Percentiles rank a stretch among this genome's conserved stretches.
Evolutionary conservation across 176 grass and related monocot species (phyloP).

Genomic region (Tillandsia fasciculata): DNA sequence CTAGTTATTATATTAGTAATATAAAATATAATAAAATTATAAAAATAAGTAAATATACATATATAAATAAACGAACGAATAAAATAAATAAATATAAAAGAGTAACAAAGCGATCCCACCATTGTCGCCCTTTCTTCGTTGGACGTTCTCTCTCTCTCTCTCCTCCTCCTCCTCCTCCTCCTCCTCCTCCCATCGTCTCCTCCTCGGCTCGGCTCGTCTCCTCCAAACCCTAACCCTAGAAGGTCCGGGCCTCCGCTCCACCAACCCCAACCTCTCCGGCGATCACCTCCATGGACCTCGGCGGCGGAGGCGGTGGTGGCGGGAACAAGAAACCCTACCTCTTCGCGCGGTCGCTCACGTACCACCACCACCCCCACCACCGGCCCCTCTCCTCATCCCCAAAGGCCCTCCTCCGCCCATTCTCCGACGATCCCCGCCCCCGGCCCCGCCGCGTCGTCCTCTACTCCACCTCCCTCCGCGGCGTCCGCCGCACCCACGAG

Average conservation of each 20-base stretch:
- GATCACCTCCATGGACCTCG: not conserved
- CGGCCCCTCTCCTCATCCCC: constrained; percentile 12
- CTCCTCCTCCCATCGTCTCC: not conserved
- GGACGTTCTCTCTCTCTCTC: not conserved
- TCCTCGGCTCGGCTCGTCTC: not conserved
- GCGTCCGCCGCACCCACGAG: constrained; percentile 71
- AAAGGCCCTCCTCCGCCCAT: constrained; percentile 26
- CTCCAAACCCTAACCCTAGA: not conserved
- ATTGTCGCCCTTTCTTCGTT: not conserved
- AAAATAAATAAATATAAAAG: not conserved
- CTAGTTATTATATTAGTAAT: no score
- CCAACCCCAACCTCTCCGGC: not conserved
- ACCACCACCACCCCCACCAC: constrained; percentile 52
- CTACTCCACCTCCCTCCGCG: constrained; percentile 80
- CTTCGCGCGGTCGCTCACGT: constrained; percentile 61
- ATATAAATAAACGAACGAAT: no score
- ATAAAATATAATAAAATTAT: no score
- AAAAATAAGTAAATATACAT: no score
- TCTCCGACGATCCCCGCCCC: constrained; percentile 36
- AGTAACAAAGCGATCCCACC: not conserved
- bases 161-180: not conserved
- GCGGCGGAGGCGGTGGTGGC: constrained; percentile 7
- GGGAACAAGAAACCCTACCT: constrained; percentile 46
- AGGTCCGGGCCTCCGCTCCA: no score
- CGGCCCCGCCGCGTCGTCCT: constrained; percentile 68